Conservation (phyloP, 163 green algal genomes). For the Scenedesmus sp. region DNA sequence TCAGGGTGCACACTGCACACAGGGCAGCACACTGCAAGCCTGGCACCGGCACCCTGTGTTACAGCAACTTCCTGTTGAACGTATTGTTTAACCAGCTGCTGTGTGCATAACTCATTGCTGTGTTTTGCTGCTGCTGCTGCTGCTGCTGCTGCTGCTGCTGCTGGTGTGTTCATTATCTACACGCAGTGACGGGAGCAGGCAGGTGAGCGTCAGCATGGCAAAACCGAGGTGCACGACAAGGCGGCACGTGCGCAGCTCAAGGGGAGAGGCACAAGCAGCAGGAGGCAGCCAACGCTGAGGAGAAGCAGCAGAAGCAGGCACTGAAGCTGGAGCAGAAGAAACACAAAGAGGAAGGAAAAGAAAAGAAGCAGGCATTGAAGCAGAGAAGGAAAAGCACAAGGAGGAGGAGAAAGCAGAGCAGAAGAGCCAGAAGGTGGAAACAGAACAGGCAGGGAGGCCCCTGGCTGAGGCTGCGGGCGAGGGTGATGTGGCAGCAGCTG, state of each 20-base stretch:
- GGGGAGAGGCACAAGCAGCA: slow-evolving; percentile 12
- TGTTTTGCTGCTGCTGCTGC: not conserved
- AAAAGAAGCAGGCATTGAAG: slow-evolving; percentile 1
- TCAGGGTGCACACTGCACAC: no score
- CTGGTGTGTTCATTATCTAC: not conserved
- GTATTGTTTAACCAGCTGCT: not conserved
- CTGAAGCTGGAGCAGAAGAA: slow-evolving; percentile 11
- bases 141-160: not conserved
- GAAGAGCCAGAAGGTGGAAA: not conserved
- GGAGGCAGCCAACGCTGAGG: not conserved
- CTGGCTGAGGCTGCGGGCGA: not conserved
- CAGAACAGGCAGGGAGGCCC: not conserved
- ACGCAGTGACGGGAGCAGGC: not conserved
- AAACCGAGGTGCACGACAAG: slow-evolving; percentile 15
- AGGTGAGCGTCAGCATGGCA: not conserved
- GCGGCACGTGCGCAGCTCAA: slow-evolving; percentile 14
- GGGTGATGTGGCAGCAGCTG: not conserved
- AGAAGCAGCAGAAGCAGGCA: slow-evolving; percentile 9
- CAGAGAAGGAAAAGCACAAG: slow-evolving; percentile 7
- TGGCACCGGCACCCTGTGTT: no score
- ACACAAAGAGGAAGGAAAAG: not conserved
- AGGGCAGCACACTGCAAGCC: no score
- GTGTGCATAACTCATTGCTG: not conserved
- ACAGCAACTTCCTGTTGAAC: not conserved
- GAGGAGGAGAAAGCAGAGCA: not conserved